Percentiles rank a stretch among this genome's conserved stretches.
phyloP scores from a whole-genome alignment of 495 filamentous ascomycete species.

The Penicillium dipodomyicola region DNA sequence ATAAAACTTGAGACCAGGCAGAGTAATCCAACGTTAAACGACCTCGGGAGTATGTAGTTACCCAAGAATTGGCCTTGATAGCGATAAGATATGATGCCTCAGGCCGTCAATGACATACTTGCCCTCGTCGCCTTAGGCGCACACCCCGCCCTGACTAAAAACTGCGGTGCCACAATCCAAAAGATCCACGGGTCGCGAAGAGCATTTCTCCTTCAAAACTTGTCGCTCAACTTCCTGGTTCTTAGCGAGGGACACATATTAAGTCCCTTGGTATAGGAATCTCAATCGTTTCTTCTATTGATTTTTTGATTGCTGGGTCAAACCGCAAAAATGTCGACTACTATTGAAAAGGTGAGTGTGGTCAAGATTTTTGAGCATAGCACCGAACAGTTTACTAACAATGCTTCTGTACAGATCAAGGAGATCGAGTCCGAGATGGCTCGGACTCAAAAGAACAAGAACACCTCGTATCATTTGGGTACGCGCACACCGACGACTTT shows the following conservation, averaged over 20 bases:
- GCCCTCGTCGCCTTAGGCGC: constrained; percentile 28
- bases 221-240: constrained; percentile 12
- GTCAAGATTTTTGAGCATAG: constrained; percentile 15
- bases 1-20: not conserved
- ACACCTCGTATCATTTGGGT: constrained; percentile 81
- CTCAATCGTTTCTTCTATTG: constrained; percentile 4
- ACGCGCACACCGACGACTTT: constrained; percentile 21
- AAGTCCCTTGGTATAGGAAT: constrained; percentile 4
- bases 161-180: constrained; percentile 32
- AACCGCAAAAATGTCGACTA: constrained; percentile 80
- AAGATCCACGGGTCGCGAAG: constrained; percentile 23
- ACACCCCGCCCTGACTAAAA: constrained; percentile 36
- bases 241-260: constrained; percentile 14
- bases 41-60: not conserved
- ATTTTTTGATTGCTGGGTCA: constrained; percentile 15
- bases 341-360: constrained; percentile 80
- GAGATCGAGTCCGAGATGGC: constrained; percentile 98
- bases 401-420: constrained; percentile 70
- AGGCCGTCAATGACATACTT: constrained; percentile 27
- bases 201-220: constrained; percentile 15
- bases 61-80: constrained; percentile 19
- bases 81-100: constrained; percentile 17
- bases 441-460: constrained; percentile 97
- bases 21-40: not conserved
- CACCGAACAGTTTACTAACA: constrained; percentile 27